Conservation (phyloP, 202 grass and related monocot species). For the Cymbopogon flexuosus region DNA sequence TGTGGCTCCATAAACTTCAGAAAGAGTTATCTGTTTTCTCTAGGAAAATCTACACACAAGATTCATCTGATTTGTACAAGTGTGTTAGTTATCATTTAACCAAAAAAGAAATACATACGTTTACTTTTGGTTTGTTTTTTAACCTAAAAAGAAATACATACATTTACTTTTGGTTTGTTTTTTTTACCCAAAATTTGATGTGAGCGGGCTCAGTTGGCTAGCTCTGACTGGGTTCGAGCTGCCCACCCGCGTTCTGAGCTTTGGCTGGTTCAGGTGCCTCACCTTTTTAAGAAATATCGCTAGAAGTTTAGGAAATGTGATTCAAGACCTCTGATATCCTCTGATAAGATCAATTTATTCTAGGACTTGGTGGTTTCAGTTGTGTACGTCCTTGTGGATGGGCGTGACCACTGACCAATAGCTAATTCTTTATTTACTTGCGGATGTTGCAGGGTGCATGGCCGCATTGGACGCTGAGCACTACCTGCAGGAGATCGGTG, state of each 20-base stretch:
- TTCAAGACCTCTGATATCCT: not conserved
- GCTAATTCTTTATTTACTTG: not conserved
- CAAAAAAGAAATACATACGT: not conserved
- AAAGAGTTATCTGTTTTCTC: not conserved
- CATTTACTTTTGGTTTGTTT: not conserved
- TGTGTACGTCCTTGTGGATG: not conserved
- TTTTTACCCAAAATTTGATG: not conserved
- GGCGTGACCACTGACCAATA: not conserved
- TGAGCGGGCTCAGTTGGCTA: not conserved
- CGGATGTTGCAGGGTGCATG: slow-evolving; percentile 66
- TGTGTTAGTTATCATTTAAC: not conserved
- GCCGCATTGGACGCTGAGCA: slow-evolving; percentile 88
- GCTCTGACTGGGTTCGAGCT: not conserved
- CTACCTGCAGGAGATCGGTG: slow-evolving; percentile 77
- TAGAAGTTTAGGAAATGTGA: not conserved
- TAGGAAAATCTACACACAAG: not conserved
- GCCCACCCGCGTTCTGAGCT: not conserved
- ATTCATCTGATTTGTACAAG: not conserved
- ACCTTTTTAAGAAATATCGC: not conserved
- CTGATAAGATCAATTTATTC: not conserved
- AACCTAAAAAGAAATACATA: too few species aligned
- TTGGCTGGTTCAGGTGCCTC: not conserved
- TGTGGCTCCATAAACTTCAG: not conserved
- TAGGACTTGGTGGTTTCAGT: not conserved
- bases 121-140: not conserved